Percentiles rank a stretch among this genome's conserved stretches.
These are phyloP conservation scores for Groenewaldozyma salmanticensis DNA, from an alignment of 805 yeast genomes.

Conservation along the genomic window DNA sequence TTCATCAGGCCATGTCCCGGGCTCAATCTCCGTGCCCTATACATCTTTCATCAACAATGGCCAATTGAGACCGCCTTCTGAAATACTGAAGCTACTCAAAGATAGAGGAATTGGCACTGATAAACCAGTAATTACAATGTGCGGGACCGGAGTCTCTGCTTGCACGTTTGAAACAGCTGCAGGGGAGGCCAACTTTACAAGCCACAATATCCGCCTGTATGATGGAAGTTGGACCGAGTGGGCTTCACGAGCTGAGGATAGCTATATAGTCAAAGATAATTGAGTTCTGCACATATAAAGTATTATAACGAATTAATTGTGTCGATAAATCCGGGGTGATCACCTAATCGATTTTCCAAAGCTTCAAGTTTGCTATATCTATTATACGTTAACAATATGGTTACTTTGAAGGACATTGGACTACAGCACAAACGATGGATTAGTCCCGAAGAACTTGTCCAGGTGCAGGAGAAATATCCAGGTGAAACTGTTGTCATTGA, in stretches of 20 bases:
- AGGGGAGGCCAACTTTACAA: slow-evolving; percentile 37
- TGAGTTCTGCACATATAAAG: no score
- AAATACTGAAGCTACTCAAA: slow-evolving; percentile 39
- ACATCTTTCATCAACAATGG: slow-evolving; percentile 42
- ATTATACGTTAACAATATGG: not conserved
- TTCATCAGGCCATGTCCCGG: slow-evolving; percentile 83
- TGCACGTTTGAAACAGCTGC: slow-evolving; percentile 74
- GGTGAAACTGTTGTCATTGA: slow-evolving; percentile 42
- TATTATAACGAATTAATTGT: no score
- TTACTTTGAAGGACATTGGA: not conserved
- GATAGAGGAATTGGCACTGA: slow-evolving; percentile 28
- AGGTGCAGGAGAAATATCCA: not conserved
- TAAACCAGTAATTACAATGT: slow-evolving; percentile 74
- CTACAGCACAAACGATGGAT: not conserved
- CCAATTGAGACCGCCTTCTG: slow-evolving; percentile 39
- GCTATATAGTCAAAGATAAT: slow-evolving; percentile 40
- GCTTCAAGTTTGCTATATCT: not conserved
- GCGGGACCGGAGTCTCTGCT: slow-evolving; percentile 97
- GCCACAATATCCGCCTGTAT: slow-evolving; percentile 33
- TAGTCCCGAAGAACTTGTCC: not conserved
- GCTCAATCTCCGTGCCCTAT: slow-evolving; percentile 71
- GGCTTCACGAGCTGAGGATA: slow-evolving; percentile 62
- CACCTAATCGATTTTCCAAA: no score
- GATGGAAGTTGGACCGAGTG: slow-evolving; percentile 71
- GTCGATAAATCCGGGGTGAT: no score